A percentile compares a stretch with the other conserved stretches of the same genome.
These are phyloP conservation scores for Pseudozyma sp. DNA, from an alignment of 1,284 basidiomycete genomes.

Conservation along the genomic window DNA sequence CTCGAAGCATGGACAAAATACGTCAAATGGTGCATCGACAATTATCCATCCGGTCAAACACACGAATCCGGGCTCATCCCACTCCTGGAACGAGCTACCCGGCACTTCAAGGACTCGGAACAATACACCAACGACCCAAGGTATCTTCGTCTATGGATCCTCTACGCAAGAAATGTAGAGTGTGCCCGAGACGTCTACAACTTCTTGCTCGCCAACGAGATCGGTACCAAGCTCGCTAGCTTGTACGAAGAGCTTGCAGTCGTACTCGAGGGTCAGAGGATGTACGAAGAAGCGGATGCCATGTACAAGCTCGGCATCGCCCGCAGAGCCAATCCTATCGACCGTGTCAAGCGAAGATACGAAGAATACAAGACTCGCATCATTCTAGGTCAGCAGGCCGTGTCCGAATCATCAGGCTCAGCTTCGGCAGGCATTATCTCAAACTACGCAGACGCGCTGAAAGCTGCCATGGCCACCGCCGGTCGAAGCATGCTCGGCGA, in stretches of 20 bases:
- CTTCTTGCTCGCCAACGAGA: conserved; percentile 80
- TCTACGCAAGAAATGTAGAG: conserved; percentile 73
- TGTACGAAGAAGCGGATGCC: conserved; percentile 78
- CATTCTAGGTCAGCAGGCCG: conserved; percentile 37
- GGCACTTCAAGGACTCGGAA: conserved; percentile 81
- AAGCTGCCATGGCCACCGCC: conserved; percentile 57
- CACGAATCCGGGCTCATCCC: conserved; percentile 76
- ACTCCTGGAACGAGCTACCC: conserved; percentile 79
- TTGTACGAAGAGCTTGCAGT: conserved; percentile 88
- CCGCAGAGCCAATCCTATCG: conserved; percentile 82
- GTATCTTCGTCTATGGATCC: conserved; percentile 88
- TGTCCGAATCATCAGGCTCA: conserved; percentile 17
- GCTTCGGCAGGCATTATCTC: conserved; percentile 8
- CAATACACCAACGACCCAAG: conserved; percentile 86
- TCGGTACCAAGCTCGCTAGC: conserved; percentile 81
- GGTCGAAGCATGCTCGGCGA: conserved; percentile 63
- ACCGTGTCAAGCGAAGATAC: conserved; percentile 85
- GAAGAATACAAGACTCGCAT: conserved; percentile 80
- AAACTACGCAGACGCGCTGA: conserved; percentile 56
- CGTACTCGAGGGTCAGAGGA: conserved; percentile 78
- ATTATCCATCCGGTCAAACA: conserved; percentile 75
- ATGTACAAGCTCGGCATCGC: conserved; percentile 87
- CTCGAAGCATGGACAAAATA: conserved; percentile 71
- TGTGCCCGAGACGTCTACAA: conserved; percentile 68
- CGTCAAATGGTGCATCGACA: conserved; percentile 77